Evolutionary conservation across 73 alveolate species (phyloP), one percentile per base, ranked within the genome.

Genomic region (Paramecium biaurelia): DNA sequence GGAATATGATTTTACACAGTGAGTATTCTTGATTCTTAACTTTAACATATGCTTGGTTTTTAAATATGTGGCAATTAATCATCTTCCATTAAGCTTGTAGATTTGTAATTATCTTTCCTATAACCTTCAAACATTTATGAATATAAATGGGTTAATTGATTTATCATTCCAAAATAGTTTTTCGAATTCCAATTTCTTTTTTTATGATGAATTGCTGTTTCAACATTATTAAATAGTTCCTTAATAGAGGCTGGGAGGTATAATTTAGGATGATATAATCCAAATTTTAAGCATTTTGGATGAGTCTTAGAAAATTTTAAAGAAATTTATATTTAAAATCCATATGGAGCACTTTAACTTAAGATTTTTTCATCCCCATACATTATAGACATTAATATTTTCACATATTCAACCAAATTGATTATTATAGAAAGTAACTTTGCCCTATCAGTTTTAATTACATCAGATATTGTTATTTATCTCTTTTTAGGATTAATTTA

Each of bases 371-470:
- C 74, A 79, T 79, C 74, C 2, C 28, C n/a, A 34, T 72, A 72
- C 5, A 21, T 20, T 38, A 79, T 23, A 3, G 90, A 79, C 18
- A 79, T 14, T 47, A 45, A 21, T 18, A 79, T 42, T 23, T 42
- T 38, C 0, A 79, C 43, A 24, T 23, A 79, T 1, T 79, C 90
- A n/a, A 45, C n/a, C 12, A 79, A 41, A 45, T 42, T 79, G 4
- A 79, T 43, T 4, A 79, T 79, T 14, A 79, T 79, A 8, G 90
- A 79, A 24, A 79, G 5, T 79, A 79, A 26, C 28, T 79, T 79
- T 5, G 18, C n/a, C 20, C 37, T 79, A 14, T 79, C 90, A 15
- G 90, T 72, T 35, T 21, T 72, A 12, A 72, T 72, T 12, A 34
- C 18, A 30, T 26, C 47, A 18, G 21, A 20, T 0, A 9, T 47